These are phyloP conservation scores for Isatis lusitanica DNA, from an alignment of 441 rosid species.

Conservation along the genomic window DNA sequence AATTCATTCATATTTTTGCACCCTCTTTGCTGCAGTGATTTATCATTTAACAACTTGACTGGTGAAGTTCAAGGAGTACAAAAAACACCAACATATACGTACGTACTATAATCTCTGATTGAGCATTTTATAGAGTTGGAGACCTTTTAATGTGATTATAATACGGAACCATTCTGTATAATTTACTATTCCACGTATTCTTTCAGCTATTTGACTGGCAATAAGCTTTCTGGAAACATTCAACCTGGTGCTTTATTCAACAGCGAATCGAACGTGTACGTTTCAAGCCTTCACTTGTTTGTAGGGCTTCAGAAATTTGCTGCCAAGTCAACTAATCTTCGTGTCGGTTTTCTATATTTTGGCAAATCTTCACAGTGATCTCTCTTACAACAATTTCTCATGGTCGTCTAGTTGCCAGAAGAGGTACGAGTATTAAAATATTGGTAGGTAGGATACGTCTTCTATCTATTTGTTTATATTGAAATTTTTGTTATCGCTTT, in stretches of 20 bases:
- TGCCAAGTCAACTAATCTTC: background rate
- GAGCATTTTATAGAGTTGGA: background rate
- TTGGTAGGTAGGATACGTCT: too few species aligned
- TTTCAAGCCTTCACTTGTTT: background rate
- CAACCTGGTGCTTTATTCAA: constrained; percentile 38
- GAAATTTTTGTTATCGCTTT: background rate
- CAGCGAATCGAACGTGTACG: constrained; percentile 15
- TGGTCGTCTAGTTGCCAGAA: constrained; percentile 50
- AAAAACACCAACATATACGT: background rate
- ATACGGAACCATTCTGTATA: background rate
- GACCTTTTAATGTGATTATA: background rate
- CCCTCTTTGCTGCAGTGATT: too few species aligned
- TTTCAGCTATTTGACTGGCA: constrained; percentile 61
- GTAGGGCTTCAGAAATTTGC: background rate
- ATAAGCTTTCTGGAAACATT: constrained; percentile 57
- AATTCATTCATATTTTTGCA: too few species aligned
- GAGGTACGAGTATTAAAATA: constrained; percentile 17
- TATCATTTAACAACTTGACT: background rate
- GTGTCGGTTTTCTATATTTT: background rate
- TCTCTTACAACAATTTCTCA: constrained; percentile 71
- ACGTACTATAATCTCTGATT: background rate
- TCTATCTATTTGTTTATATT: constrained; percentile 5
- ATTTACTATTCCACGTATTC: background rate
- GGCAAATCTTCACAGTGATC: constrained; percentile 48
- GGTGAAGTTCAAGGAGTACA: constrained; percentile 7